Evolutionary conservation across 352 stramenopile genomes (phyloP), one percentile per base, ranked within the genome.

Genomic region (Peronospora farinosa): DNA sequence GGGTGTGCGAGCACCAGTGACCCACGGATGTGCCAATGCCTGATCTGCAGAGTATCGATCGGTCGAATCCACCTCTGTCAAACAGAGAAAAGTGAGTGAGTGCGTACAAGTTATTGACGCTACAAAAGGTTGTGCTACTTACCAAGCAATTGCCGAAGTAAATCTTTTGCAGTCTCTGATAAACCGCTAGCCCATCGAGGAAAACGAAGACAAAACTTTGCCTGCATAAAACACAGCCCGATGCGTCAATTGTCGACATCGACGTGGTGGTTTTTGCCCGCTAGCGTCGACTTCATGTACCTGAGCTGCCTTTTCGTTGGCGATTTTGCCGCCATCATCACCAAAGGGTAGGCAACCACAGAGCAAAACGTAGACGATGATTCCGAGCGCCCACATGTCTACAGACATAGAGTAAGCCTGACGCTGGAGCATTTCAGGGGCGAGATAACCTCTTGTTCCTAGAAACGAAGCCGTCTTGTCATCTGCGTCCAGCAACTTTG

Each of bases 281-380:
- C 12, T n/a, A 21, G 25, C 17, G 11, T 27, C 17, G 10, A 21
- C 21, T 15, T 33, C 5, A 54, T 45, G 15, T 72, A 94, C 83
- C 46, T 74, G 59, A 30, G 78, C 84, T 0, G 67, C 79, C 8
- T 80, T 89, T 16, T 89, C 74, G 51, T 84, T 92, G 17, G 69
- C 63, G 40, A 95, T 90, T 43, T 81, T 83, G 45, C 74, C 69
- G 13, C 88, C 94, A 63, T 99, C 96, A 65, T 99, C 96, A 67
- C 98, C 97, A 67, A 99, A 99, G 0, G 96, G 96, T 7, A 99
- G 70, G 48, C 95, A 98, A 5, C 96, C 96, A 50, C 95, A 98
- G 6, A 99, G 71, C 15, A 99, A 69, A 6, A 98, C 86, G 69
- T 98, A 98, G 21, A 98, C 91, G 54, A 98, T 98, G n/a, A 99